Percentiles rank a stretch among this genome's conserved stretches.
Conservation (phyloP, 2,329 filamentous ascomycete genomes). For the Colletotrichum gloeosporioides region DNA sequence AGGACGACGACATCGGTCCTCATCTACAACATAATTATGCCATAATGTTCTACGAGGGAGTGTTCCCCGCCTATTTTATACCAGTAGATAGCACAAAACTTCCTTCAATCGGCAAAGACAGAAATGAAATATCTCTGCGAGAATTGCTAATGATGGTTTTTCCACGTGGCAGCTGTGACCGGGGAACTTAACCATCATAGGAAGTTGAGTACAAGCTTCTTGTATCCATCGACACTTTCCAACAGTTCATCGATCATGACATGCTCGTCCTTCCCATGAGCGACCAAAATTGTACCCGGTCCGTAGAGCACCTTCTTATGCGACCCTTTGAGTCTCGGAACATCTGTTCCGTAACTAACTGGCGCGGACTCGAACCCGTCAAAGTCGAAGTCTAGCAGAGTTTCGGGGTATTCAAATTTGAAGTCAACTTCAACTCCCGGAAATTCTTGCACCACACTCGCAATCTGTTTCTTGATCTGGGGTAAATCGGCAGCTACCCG, state of each 20-base stretch:
- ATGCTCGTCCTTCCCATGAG: constrained; percentile 3
- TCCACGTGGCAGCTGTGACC: no score
- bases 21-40: no score
- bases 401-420: constrained; percentile 20
- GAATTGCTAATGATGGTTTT: no score
- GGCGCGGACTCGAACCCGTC: constrained; percentile 18
- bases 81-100: rapidly evolving
- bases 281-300: constrained; percentile 24
- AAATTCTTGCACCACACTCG: constrained; percentile 3
- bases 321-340: constrained; percentile 19
- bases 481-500: background rate
- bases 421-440: constrained; percentile 2
- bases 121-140: no score
- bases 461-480: background rate
- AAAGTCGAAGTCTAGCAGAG: constrained; percentile 12
- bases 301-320: constrained; percentile 26
- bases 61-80: no score
- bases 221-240: background rate
- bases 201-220: background rate
- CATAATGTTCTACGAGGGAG: no score
- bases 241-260: background rate
- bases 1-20: no score
- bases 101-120: no score
- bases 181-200: background rate
- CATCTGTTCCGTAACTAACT: constrained; percentile 24